These are phyloP conservation scores for Phytophthora multivora DNA, from an alignment of 352 stramenopile genomes.

Conservation along the genomic window DNA sequence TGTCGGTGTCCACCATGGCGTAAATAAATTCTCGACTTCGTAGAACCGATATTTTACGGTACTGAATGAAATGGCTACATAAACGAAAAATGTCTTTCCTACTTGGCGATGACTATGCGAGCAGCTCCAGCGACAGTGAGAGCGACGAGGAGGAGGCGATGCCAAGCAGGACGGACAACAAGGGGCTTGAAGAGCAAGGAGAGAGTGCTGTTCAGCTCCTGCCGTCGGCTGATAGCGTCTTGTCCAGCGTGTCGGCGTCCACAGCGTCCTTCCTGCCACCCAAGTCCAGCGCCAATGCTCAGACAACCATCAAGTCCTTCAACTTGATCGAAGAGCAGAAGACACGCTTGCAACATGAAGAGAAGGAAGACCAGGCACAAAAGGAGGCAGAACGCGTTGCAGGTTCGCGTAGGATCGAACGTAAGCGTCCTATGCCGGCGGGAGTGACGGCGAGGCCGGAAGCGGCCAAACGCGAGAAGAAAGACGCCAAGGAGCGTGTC, in stretches of 20 bases:
- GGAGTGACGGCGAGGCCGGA: not conserved
- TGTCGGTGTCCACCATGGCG: conserved; percentile 36
- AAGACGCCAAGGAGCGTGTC: conserved; percentile 70
- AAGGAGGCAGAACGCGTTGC: not conserved
- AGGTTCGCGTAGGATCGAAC: conserved; percentile 6
- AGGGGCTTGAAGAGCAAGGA: too few relatives aligned
- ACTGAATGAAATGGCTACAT: conserved; percentile 21
- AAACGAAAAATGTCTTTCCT: conserved; percentile 52
- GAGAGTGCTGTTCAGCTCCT: conserved; percentile 17
- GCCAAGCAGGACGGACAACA: not conserved
- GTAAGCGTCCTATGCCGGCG: conserved; percentile 18
- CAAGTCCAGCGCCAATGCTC: conserved; percentile 12
- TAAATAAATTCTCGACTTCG: not conserved
- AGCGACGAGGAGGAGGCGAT: conserved; percentile 20
- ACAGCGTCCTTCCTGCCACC: conserved; percentile 50
- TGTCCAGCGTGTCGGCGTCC: conserved; percentile 39
- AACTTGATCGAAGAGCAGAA: conserved; percentile 39
- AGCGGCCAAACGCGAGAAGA: conserved; percentile 38
- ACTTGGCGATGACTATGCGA: conserved; percentile 50
- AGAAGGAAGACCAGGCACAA: conserved; percentile 11
- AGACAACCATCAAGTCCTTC: conserved; percentile 30
- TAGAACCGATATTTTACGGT: not conserved
- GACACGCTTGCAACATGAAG: conserved; percentile 11
- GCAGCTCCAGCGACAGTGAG: conserved; percentile 39
- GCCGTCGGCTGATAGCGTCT: conserved; percentile 48